A percentile compares a stretch with the other conserved stretches of the same genome.
Evolutionary conservation across 768 basidiomycete genomes (phyloP).

Genomic region (Auricularia heimuer): DNA sequence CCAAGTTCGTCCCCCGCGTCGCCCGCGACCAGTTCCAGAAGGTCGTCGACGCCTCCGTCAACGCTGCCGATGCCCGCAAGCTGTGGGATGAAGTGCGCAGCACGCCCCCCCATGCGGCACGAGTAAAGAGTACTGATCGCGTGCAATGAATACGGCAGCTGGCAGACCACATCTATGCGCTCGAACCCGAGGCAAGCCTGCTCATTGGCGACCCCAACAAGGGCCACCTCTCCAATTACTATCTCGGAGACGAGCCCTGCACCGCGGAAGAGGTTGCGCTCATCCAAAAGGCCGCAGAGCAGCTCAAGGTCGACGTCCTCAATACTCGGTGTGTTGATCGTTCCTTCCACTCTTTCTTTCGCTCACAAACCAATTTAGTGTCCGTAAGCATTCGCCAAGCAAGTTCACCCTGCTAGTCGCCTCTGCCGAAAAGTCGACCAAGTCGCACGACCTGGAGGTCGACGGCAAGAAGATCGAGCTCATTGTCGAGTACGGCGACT

Average conservation of each 20-base stretch:
- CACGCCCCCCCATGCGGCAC: background rate
- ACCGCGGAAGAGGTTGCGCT: slow-evolving; percentile 70
- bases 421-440: slow-evolving; percentile 34
- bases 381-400: slow-evolving; percentile 53
- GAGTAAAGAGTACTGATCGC: background rate
- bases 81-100: slow-evolving; percentile 54
- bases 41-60: slow-evolving; percentile 51
- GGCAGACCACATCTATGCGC: slow-evolving; percentile 63
- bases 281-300: slow-evolving; percentile 68
- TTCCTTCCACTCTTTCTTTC: background rate
- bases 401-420: slow-evolving; percentile 69
- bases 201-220: slow-evolving; percentile 67
- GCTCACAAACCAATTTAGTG: slow-evolving; percentile 29
- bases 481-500: slow-evolving; percentile 69
- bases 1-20: slow-evolving; percentile 75
- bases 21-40: slow-evolving; percentile 49
- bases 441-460: slow-evolving; percentile 37
- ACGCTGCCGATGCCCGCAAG: slow-evolving; percentile 40
- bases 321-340: slow-evolving; percentile 58
- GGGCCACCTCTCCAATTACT: slow-evolving; percentile 81
- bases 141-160: slow-evolving; percentile 32
- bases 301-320: slow-evolving; percentile 60
- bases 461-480: slow-evolving; percentile 36
- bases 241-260: slow-evolving; percentile 55
- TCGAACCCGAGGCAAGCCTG: slow-evolving; percentile 52